Conservation (phyloP, 306 rosid species). For the Oemleria cerasiformis region DNA sequence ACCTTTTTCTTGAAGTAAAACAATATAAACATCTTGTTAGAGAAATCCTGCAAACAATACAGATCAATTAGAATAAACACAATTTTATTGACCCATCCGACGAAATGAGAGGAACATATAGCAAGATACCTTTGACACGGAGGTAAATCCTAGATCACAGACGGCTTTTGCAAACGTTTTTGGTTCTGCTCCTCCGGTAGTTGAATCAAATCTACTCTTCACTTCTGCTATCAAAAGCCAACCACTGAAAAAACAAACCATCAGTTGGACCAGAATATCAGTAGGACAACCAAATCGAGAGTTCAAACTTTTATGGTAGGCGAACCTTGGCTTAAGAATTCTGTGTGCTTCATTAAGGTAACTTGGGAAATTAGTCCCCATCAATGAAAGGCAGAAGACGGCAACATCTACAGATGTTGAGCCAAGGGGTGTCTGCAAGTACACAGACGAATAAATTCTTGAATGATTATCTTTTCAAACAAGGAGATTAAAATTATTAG, state of each 20-base stretch:
- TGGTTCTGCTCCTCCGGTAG: slow-evolving; percentile 87
- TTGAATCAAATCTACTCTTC: slow-evolving; percentile 87
- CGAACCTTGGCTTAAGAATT: slow-evolving; percentile 76
- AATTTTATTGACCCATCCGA: background rate
- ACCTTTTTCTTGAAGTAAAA: slow-evolving; percentile 88
- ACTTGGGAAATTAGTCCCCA: slow-evolving; percentile 80
- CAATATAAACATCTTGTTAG: slow-evolving; percentile 85
- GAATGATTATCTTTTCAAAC: slow-evolving; percentile 3
- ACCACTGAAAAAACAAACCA: slow-evolving; percentile 45
- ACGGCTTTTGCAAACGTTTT: slow-evolving; percentile 58
- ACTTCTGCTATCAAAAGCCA: slow-evolving; percentile 98
- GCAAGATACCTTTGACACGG: slow-evolving; percentile 52
- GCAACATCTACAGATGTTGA: slow-evolving; percentile 69
- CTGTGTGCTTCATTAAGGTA: slow-evolving; percentile 75
- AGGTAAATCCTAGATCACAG: slow-evolving; percentile 68
- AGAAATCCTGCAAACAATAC: slow-evolving; percentile 62
- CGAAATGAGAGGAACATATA: slow-evolving; percentile 15
- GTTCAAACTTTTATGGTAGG: background rate
- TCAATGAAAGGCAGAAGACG: slow-evolving; percentile 85
- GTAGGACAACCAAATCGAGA: background rate
- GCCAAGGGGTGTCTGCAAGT: slow-evolving; percentile 63
- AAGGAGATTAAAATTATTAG: slow-evolving; percentile 1
- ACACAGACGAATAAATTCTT: slow-evolving; percentile 16
- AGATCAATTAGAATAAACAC: slow-evolving; percentile 34
- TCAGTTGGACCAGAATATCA: slow-evolving; percentile 20